Conservation (phyloP, 129 eudicot genomes). For the Flaveria trinervia region DNA sequence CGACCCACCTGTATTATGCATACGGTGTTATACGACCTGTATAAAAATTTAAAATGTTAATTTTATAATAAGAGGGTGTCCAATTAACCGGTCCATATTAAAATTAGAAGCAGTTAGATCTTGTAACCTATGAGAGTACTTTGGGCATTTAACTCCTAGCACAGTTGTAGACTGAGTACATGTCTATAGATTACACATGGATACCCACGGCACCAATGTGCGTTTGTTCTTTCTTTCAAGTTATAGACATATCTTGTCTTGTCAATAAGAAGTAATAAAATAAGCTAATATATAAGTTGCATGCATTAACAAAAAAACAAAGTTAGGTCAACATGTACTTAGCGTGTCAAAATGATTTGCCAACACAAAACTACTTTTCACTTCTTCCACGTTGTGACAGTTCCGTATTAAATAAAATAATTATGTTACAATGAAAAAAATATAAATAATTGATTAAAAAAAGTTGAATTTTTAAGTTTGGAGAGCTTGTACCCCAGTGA, state of each 20-base stretch:
- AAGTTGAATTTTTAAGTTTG: too few relatives aligned
- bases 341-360: neutral
- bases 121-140: neutral
- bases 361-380: too few relatives aligned
- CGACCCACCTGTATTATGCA: too few relatives aligned
- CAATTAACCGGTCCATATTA: neutral
- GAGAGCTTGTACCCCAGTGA: too few relatives aligned
- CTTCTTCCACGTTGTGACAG: too few relatives aligned
- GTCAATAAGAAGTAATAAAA: neutral
- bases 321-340: neutral
- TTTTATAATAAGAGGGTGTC: too few relatives aligned
- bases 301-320: neutral
- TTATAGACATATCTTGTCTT: neutral
- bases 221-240: neutral
- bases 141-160: neutral
- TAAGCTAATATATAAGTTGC: neutral
- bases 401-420: too few relatives aligned
- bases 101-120: neutral
- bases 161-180: neutral
- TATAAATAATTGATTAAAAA: too few relatives aligned
- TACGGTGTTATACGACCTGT: too few relatives aligned
- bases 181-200: neutral
- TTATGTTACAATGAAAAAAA: too few relatives aligned
- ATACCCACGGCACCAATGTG: neutral
- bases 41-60: too few relatives aligned